phyloP scores from a whole-genome alignment of 345 rosid species.

The Dipteronia sinensis region DNA sequence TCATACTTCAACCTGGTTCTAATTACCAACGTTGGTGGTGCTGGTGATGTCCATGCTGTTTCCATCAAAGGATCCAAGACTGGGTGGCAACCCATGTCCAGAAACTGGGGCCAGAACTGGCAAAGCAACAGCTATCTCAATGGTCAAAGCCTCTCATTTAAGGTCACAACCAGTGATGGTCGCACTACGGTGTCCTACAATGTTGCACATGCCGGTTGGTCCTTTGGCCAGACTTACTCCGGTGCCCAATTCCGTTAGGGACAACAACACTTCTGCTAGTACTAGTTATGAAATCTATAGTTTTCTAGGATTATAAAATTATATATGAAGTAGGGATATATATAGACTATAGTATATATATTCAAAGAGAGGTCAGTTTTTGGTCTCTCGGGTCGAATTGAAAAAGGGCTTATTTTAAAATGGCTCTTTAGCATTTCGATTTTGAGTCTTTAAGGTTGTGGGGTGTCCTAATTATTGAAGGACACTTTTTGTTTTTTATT shows the following conservation, averaged over 20 bases:
- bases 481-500: neutral
- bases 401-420: conserved; percentile 41
- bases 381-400: conserved; percentile 28
- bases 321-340: conserved; percentile 17
- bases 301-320: neutral
- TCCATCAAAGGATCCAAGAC: conserved; percentile 65
- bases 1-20: conserved; percentile 78
- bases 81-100: conserved; percentile 78
- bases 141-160: conserved; percentile 74
- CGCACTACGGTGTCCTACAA: conserved; percentile 55
- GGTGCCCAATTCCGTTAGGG: conserved; percentile 55
- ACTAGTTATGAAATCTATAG: neutral
- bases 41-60: conserved; percentile 71
- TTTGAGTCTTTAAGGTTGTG: conserved; percentile 19
- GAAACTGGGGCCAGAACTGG: conserved; percentile 94
- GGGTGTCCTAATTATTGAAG: conserved; percentile 6
- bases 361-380: neutral
- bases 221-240: conserved; percentile 75
- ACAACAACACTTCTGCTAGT: no score
- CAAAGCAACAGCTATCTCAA: conserved; percentile 68
- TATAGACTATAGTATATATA: neutral
- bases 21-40: conserved; percentile 80
- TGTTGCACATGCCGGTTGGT: conserved; percentile 71
- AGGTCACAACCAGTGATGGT: conserved; percentile 79
- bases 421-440: conserved; percentile 34